Base-by-base conservation (phyloP, 257 asterid genomes). In the Apocynum venetum region DNA sequence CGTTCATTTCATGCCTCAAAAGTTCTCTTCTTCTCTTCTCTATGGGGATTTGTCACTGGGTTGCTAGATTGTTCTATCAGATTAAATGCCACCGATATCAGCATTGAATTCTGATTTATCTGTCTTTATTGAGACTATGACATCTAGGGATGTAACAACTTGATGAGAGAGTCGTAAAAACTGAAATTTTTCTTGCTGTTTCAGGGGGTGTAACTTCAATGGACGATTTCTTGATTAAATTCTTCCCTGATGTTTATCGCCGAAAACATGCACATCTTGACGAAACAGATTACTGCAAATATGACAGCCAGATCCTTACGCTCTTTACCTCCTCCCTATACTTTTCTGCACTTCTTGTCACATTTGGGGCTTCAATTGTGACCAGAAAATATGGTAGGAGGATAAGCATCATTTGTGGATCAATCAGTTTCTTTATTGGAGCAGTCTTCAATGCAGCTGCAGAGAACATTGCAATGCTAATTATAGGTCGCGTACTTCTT, bases 131-230 rank as follows among this genome's bases (percentile, higher is more conserved):
- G 25, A 36, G 55, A 4, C 31, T 25, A 25, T 25, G 31, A 25
- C 31, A 25, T 25, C 31, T 25, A 25, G 31, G 31, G 31, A 25
- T 25, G 31, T 25, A 25, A 25, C 31, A 25, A 25, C 14, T 43
- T 8, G 11, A 44, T 44, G 47, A 3, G 6, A 44, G 4, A 44
- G 47, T 44, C 4, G 10, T 44, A 19, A 4, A 35, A 2, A 46
- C 9, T 4, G 20, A 53, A 43, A 20, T 44, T 11, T 56, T 41
- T 31, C 41, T 19, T 43, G 6, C 35, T 75, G 1, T 84, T 66
- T 69, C 86, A 90, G 96, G 96, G 38, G 97, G 97, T 3, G 97
- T 93, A 77, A 93, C 97, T 13, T 87, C 96, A 17, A 93, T 93
- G 97, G 97, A 89, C 25, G 90, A 90, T 75, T 93, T 93, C 84